Percentiles rank a stretch among this genome's conserved stretches.
These are phyloP conservation scores for Achaetomiella virescens DNA, from an alignment of 495 filamentous ascomycete species.

Conservation along the genomic window DNA sequence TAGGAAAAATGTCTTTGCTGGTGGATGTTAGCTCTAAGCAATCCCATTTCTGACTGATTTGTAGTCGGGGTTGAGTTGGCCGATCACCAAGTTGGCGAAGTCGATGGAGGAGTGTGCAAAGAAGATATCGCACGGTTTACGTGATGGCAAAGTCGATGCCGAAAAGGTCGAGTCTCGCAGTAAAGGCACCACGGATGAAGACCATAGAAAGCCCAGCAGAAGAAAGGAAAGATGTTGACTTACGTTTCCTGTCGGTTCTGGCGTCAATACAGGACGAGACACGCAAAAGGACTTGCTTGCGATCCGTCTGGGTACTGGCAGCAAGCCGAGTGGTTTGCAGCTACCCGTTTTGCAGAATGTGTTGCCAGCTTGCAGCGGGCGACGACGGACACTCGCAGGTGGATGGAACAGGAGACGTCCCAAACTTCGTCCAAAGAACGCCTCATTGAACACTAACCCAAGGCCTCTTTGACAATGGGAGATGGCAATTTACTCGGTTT, in stretches of 20 bases:
- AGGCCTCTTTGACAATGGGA: no score
- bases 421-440: not conserved
- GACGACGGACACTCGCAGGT: not conserved
- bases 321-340: not conserved
- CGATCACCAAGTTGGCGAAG: no score
- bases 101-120: no score
- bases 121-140: no score
- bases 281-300: not conserved
- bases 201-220: no score
- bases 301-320: not conserved
- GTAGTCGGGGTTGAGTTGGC: not conserved
- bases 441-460: not conserved
- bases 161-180: no score
- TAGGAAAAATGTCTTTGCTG: no score
- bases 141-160: not conserved
- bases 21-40: not conserved
- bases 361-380: not conserved
- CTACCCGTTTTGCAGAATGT: not conserved
- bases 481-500: not conserved
- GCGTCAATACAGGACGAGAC: no score
- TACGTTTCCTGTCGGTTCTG: not conserved
- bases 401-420: not conserved
- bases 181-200: not conserved
- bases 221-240: not conserved
- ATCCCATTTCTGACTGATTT: not conserved